Conservation (phyloP, 1,284 basidiomycete genomes). For the Ustilago lituana region DNA sequence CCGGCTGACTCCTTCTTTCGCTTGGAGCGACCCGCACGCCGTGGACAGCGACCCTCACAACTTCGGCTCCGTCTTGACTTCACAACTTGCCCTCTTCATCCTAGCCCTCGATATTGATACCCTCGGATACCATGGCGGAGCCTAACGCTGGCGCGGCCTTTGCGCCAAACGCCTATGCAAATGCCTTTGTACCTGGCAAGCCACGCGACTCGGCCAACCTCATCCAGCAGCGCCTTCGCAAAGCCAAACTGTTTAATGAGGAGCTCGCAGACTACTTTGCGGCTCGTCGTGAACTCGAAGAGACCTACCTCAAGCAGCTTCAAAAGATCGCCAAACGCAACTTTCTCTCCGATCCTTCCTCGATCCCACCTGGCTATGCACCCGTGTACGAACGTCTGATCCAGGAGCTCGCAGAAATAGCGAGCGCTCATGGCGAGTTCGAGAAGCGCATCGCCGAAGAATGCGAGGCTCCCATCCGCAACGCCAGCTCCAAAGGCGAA, state of each 20-base stretch:
- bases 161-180: slow-evolving; percentile 49
- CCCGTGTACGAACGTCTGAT: slow-evolving; percentile 63
- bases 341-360: slow-evolving; percentile 63
- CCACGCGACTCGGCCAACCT: slow-evolving; percentile 35
- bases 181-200: slow-evolving; percentile 47
- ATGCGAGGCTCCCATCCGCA: slow-evolving; percentile 64
- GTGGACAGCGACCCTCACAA: too few species aligned
- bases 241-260: slow-evolving; percentile 60
- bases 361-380: slow-evolving; percentile 58
- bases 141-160: slow-evolving; percentile 31
- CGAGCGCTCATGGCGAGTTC: slow-evolving; percentile 59
- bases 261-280: slow-evolving; percentile 70
- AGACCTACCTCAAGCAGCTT: slow-evolving; percentile 70
- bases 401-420: slow-evolving; percentile 61
- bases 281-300: slow-evolving; percentile 70
- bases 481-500: slow-evolving; percentile 54
- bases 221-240: slow-evolving; percentile 49
- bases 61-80: too few species aligned
- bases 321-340: slow-evolving; percentile 69
- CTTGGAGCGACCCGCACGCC: too few species aligned
- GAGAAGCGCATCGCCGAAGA: slow-evolving; percentile 62
- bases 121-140: slow-evolving; percentile 23
- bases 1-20: background rate
- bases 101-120: background rate
- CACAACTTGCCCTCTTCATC: background rate